A percentile compares a stretch with the other conserved stretches of the same genome.
Conservation (phyloP, 805 yeast genomes). For the Hanseniaspora singularis region DNA sequence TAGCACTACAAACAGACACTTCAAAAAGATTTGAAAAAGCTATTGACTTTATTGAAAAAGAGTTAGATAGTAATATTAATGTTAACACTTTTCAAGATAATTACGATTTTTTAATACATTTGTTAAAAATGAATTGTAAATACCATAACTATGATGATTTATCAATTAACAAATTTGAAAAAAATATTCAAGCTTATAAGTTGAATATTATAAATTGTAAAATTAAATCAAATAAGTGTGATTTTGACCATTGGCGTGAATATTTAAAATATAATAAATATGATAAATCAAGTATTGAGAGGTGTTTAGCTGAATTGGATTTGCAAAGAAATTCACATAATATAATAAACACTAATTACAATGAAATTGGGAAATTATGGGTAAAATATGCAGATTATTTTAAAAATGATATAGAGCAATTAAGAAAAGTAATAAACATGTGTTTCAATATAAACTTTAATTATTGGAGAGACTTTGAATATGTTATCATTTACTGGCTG, state of each 20-base stretch:
- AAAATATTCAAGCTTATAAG: neutral
- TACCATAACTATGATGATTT: neutral
- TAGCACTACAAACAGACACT: neutral
- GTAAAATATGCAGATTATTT: slow-evolving; percentile 53
- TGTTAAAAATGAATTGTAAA: neutral
- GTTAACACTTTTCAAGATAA: neutral
- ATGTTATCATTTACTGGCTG: slow-evolving; percentile 65
- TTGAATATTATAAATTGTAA: neutral
- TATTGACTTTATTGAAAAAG: neutral
- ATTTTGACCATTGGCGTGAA: slow-evolving; percentile 7
- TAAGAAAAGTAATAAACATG: slow-evolving; percentile 49
- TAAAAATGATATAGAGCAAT: slow-evolving; percentile 44
- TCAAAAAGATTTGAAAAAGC: neutral
- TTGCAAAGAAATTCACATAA: neutral
- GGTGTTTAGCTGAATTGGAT: neutral
- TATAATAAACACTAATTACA: slow-evolving; percentile 5
- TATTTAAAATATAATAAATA: neutral
- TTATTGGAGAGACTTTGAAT: slow-evolving; percentile 50
- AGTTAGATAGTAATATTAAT: neutral
- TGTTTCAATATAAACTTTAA: slow-evolving; percentile 61
- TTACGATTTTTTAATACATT: neutral
- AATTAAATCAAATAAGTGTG: neutral
- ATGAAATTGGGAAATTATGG: slow-evolving; percentile 55
- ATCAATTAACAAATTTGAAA: neutral
- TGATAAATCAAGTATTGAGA: neutral